A percentile compares a stretch with the other conserved stretches of the same genome.
These are phyloP conservation scores for Pleurozium schreberi DNA, from an alignment of 225 moss, liverwort and hornwort species.

Conservation along the genomic window DNA sequence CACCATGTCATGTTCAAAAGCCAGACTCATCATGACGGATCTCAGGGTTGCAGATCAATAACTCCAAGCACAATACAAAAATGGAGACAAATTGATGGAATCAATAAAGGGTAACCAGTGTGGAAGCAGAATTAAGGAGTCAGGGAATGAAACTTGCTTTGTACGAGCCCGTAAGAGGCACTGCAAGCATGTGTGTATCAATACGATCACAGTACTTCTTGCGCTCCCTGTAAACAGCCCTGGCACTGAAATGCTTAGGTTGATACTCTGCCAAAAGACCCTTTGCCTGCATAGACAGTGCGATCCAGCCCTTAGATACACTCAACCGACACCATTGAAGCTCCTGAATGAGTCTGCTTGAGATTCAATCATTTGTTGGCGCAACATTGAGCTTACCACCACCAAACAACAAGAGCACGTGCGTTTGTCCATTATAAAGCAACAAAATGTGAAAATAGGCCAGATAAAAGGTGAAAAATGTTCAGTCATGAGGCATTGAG, in stretches of 20 bases:
- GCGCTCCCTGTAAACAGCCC: slow-evolving; percentile 96
- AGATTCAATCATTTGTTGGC: slow-evolving; percentile 19
- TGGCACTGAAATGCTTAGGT: slow-evolving; percentile 99
- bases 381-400: slow-evolving; percentile 23
- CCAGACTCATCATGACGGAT: background rate
- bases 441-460: slow-evolving; percentile 5
- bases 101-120: slow-evolving; percentile 18
- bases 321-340: slow-evolving; percentile 29
- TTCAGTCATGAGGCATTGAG: slow-evolving; percentile 3
- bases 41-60: slow-evolving; percentile 5
- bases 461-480: slow-evolving; percentile 6
- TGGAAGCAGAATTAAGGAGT: slow-evolving; percentile 34
- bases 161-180: slow-evolving; percentile 74
- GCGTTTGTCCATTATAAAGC: background rate
- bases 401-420: slow-evolving; percentile 16
- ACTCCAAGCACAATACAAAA: background rate
- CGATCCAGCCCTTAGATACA: slow-evolving; percentile 42
- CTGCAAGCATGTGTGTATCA: slow-evolving; percentile 81
- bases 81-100: slow-evolving; percentile 7
- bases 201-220: slow-evolving; percentile 90
- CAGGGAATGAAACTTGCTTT: slow-evolving; percentile 63
- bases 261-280: slow-evolving; percentile 94
- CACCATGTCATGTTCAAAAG: background rate
- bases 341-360: slow-evolving; percentile 29
- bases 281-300: slow-evolving; percentile 81